These are phyloP conservation scores for Vitis hybrid DNA, from an alignment of 177 flowering plant genomes.

Conservation along the genomic window DNA sequence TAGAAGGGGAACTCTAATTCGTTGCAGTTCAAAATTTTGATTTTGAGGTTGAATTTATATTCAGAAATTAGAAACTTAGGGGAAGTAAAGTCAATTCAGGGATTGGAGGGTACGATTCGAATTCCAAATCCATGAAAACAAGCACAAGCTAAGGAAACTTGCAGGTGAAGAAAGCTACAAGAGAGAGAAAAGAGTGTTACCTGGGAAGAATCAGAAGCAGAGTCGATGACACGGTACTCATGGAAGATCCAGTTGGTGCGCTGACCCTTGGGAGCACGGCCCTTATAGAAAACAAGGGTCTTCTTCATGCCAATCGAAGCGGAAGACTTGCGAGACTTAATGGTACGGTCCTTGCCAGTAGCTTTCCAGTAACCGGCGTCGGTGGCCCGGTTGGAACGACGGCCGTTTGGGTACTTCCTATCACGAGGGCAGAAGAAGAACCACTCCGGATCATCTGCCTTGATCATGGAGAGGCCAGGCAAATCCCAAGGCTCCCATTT, in stretches of 20 bases:
- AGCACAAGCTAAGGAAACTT: background rate
- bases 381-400: constrained; percentile 42
- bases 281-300: constrained; percentile 62
- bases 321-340: constrained; percentile 22
- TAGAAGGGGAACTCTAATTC: no score
- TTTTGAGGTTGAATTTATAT: no score
- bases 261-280: constrained; percentile 65
- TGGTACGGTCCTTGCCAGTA: constrained; percentile 49
- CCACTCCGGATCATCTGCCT: constrained; percentile 48
- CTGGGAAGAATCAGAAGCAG: constrained; percentile 60
- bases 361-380: constrained; percentile 51
- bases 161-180: background rate
- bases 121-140: background rate
- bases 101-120: no score
- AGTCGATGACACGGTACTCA: constrained; percentile 59
- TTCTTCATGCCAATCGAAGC: constrained; percentile 60
- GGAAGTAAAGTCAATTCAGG: background rate
- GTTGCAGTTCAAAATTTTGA: no score
- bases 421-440: constrained; percentile 53
- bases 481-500: constrained; percentile 70
- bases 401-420: constrained; percentile 47
- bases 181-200: constrained; percentile 19
- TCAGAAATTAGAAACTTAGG: no score
- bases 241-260: constrained; percentile 72
- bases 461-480: constrained; percentile 46